Conservation (phyloP, 805 yeast species). For the Pichia thaimueangensis region DNA sequence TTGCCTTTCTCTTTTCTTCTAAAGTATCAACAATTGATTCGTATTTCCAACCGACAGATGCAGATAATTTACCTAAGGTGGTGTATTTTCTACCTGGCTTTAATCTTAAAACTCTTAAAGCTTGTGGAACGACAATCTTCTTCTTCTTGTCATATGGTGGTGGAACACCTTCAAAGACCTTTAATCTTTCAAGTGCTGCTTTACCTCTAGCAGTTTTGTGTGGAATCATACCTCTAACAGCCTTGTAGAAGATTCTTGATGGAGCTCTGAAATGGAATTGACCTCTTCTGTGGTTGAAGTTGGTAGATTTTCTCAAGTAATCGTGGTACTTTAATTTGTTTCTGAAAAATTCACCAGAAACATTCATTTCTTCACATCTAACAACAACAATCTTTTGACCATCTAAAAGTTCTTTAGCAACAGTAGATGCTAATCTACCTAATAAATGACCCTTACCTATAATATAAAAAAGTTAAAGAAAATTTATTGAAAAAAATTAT, state of each 20-base stretch:
- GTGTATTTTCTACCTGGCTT: slow-evolving; percentile 99
- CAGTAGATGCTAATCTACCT: slow-evolving; percentile 98
- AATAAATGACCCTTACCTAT: slow-evolving; percentile 95
- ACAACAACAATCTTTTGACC: slow-evolving; percentile 98
- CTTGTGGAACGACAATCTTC: slow-evolving; percentile 99
- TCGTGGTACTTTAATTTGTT: slow-evolving; percentile 99
- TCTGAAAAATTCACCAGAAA: slow-evolving; percentile 99
- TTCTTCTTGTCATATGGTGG: slow-evolving; percentile 99
- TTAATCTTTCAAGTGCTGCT: slow-evolving; percentile 98
- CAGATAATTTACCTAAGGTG: slow-evolving; percentile 92
- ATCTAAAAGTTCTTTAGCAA: slow-evolving; percentile 96
- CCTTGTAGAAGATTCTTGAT: slow-evolving; percentile 99
- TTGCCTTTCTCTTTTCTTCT: slow-evolving; percentile 99
- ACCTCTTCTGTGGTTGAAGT: slow-evolving; percentile 98
- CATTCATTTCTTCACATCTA: slow-evolving; percentile 96
- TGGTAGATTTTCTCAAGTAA: slow-evolving; percentile 98
- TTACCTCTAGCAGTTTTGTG: slow-evolving; percentile 99
- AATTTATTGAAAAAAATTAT: not conserved
- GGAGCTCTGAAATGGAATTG: slow-evolving; percentile 99
- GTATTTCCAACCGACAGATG: slow-evolving; percentile 99
- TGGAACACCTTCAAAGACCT: slow-evolving; percentile 99
- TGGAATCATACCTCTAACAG: slow-evolving; percentile 98
- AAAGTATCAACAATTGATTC: slow-evolving; percentile 94
- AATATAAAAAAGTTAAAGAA: slow-evolving; percentile 1
- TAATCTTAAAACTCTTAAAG: slow-evolving; percentile 97